phyloP scores from a whole-genome alignment of 2,329 filamentous ascomycete genomes.

The Chrysoporthe cubensis region DNA sequence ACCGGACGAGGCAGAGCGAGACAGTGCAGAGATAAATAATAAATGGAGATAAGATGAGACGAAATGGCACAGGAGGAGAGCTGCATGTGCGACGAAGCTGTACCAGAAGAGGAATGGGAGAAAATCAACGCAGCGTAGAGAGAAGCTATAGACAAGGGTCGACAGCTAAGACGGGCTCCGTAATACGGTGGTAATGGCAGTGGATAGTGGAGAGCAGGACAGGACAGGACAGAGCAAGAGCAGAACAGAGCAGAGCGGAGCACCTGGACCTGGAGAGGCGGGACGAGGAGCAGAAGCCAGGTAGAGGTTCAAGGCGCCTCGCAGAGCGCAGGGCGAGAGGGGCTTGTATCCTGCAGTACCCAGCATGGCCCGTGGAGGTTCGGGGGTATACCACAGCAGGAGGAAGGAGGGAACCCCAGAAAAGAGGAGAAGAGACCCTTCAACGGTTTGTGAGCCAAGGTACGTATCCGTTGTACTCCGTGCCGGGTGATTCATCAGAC shows the following conservation, averaged over 20 bases:
- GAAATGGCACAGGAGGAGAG: constrained; percentile 24
- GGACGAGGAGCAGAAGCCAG: background rate
- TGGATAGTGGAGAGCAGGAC: background rate
- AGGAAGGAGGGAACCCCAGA: background rate
- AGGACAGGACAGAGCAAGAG: background rate
- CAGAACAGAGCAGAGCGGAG: background rate
- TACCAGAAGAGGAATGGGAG: constrained; percentile 21
- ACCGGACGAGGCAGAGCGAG: constrained; percentile 18
- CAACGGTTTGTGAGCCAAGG: background rate
- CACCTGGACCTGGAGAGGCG: too few relatives aligned
- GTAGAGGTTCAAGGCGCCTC: background rate
- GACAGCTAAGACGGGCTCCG: constrained; percentile 8
- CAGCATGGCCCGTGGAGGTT: background rate
- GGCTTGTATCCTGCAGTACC: background rate
- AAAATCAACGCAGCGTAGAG: constrained; percentile 14
- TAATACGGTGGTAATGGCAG: constrained; percentile 11
- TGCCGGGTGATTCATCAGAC: background rate
- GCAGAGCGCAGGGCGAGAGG: background rate
- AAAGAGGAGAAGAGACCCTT: constrained; percentile 3
- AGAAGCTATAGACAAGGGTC: constrained; percentile 17
- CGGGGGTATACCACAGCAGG: background rate
- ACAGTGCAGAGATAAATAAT: constrained; percentile 26
- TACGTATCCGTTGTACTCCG: background rate
- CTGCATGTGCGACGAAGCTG: constrained; percentile 19
- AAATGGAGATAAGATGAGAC: constrained; percentile 22